Conservation (phyloP, 495 filamentous ascomycete genomes). For the Aspergillus diversus region DNA sequence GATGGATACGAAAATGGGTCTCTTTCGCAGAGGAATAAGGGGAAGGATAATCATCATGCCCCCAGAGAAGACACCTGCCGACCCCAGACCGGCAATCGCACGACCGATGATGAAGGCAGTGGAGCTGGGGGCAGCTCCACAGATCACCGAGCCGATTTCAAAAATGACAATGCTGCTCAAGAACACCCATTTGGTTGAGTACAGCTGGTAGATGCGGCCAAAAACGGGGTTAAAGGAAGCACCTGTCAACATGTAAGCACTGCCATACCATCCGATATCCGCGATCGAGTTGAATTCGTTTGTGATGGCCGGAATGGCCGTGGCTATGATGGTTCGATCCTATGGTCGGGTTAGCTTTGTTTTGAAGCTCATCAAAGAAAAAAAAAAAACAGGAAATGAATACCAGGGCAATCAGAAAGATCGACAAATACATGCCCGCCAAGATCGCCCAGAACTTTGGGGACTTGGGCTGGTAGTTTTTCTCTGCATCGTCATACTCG, state of each 20-base stretch:
- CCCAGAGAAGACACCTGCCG: conserved; percentile 11
- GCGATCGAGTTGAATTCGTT: conserved; percentile 10
- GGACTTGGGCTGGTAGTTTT: conserved; percentile 40
- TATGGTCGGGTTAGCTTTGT: neutral
- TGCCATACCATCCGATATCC: conserved; percentile 17
- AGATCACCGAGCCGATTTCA: conserved; percentile 1
- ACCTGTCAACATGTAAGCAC: conserved; percentile 1
- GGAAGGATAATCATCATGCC: conserved; percentile 12
- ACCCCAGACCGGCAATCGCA: conserved; percentile 9
- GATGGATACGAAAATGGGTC: conserved; percentile 3
- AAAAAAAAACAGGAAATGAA: conserved; percentile 10
- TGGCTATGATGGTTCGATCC: conserved; percentile 9
- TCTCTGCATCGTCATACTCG: conserved; percentile 45
- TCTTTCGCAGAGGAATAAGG: conserved; percentile 2
- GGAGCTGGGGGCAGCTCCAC: conserved; percentile 1
- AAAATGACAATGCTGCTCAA: conserved; percentile 6
- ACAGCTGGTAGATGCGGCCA: conserved; percentile 14
- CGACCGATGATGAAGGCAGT: conserved; percentile 11
- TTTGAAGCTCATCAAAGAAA: neutral
- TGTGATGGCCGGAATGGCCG: conserved; percentile 13
- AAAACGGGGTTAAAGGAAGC: neutral
- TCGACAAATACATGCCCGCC: conserved; percentile 35
- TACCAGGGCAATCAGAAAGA: conserved; percentile 45
- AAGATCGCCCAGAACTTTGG: conserved; percentile 39
- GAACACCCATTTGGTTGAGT: conserved; percentile 9